Base-by-base conservation (phyloP, 495 filamentous ascomycete genomes). In the Chaetomium tenue region DNA sequence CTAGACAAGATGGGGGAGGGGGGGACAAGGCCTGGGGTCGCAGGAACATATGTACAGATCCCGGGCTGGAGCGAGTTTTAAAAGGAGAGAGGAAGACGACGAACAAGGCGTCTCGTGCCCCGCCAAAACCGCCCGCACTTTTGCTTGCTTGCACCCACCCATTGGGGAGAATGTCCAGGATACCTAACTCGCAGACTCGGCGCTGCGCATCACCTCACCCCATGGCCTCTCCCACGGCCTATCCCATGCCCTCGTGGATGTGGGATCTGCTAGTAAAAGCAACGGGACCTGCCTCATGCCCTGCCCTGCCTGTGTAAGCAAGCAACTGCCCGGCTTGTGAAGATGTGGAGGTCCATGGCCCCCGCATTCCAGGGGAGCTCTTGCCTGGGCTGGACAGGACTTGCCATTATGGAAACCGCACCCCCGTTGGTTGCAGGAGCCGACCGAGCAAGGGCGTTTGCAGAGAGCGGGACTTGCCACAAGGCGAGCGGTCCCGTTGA, bases 401-500 rank as follows among this genome's bases (percentile, higher is more conserved):
- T 23, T 47, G n/a, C 46, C 18, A 39, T 33, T n/a, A n/a, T n/a
- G n/a, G 30, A 33, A 33, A 33, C 30, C 42, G 2, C 46, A n/a
- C 5, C 11, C 25, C 40, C 40, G 51, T 63, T 56, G 60, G 60
- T 51, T 63, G 61, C 61, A 50, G 44, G n/a, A 47, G 25, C 52
- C 8, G 15, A 44, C 13, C 37, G 20, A 51, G 51, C 46, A 23
- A 50, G 12, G 53, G 53, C 28, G 53, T 57, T 57, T 63, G 52
- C 42, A 16, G 26, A 12, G 26, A 50, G 61, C 61, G 55, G 39
- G 54, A 58, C 55, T 67, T 63, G 56, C 66, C 66, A 64, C 66
- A 68, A 68, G 66, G 66, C 66, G 66, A 68, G 61, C 66, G 66
- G 66, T 68, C 66, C 65, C 33, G 33, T 56, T 18, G 20, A 53